Conservation (phyloP, 768 basidiomycete genomes). For the Tylopilus sp. region DNA sequence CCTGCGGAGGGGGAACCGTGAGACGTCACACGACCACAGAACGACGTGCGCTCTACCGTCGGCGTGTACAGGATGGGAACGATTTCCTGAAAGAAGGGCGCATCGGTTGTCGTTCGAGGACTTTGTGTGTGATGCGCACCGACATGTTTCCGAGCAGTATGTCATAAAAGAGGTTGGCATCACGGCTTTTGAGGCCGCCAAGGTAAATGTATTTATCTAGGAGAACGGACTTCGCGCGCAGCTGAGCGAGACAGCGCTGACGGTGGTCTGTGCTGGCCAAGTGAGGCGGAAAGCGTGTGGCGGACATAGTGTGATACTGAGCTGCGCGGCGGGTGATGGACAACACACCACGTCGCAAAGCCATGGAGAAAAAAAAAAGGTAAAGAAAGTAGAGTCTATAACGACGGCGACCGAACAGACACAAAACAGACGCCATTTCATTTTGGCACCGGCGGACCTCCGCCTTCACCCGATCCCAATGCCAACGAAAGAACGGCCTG, state of each 20-base stretch:
- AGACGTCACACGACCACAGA: constrained; percentile 8
- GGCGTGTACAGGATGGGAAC: constrained; percentile 75
- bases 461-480: background rate
- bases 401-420: background rate
- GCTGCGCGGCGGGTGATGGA: background rate
- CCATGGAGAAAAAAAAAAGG: background rate
- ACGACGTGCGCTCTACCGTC: constrained; percentile 40
- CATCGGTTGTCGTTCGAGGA: background rate
- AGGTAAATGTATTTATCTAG: constrained; percentile 75
- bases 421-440: background rate
- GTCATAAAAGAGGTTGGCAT: constrained; percentile 64
- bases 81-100: constrained; percentile 38
- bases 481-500: background rate
- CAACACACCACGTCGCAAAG: background rate
- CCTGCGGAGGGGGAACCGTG: constrained; percentile 22
- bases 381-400: background rate
- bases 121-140: constrained; percentile 30
- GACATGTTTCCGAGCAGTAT: constrained; percentile 59
- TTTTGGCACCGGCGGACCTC: background rate
- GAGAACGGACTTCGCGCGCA: constrained; percentile 51
- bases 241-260: constrained; percentile 53
- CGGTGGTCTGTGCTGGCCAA: constrained; percentile 49
- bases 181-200: constrained; percentile 57
- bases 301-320: constrained; percentile 26
- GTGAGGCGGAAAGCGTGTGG: constrained; percentile 43